Evolutionary conservation across 139 green algal species (phyloP).

Genomic region (Klebsormidium nitens): DNA sequence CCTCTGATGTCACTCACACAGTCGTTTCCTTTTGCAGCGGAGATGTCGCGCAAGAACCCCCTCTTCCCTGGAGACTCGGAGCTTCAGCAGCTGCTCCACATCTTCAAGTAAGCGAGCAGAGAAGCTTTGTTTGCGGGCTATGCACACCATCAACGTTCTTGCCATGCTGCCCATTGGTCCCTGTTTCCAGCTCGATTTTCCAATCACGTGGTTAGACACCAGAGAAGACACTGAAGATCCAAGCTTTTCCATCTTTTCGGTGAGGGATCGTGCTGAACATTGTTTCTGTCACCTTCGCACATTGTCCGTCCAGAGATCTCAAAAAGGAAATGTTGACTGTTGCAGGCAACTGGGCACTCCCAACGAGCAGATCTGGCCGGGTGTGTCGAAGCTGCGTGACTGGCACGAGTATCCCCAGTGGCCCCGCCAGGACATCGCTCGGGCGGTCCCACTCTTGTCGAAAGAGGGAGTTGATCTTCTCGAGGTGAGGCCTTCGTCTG

Average conservation of each 20-base stretch:
- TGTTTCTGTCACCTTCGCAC: too few relatives aligned
- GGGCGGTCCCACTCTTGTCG: slow-evolving; percentile 72
- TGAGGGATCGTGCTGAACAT: too few relatives aligned
- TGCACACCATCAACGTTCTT: too few relatives aligned
- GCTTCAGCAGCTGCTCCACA: slow-evolving; percentile 81
- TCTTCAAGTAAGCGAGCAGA: slow-evolving; percentile 65
- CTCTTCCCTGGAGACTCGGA: slow-evolving; percentile 81
- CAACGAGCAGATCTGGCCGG: slow-evolving; percentile 66
- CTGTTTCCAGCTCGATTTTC: too few relatives aligned
- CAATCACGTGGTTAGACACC: too few relatives aligned
- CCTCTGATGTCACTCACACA: not conserved
- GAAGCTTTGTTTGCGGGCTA: too few relatives aligned
- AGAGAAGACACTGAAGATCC: too few relatives aligned
- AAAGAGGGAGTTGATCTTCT: slow-evolving; percentile 34
- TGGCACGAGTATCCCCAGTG: slow-evolving; percentile 84
- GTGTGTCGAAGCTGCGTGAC: slow-evolving; percentile 67
- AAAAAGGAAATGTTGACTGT: too few relatives aligned
- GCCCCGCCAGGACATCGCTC: slow-evolving; percentile 51
- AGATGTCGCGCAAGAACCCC: slow-evolving; percentile 57
- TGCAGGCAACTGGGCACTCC: slow-evolving; percentile 68
- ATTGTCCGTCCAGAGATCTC: too few relatives aligned
- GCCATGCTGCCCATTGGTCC: too few relatives aligned
- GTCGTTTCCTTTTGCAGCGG: slow-evolving; percentile 34
- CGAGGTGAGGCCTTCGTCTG: slow-evolving; percentile 17
- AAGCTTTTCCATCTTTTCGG: too few relatives aligned